Evolutionary conservation across 176 grass and related monocot genomes (phyloP).

Genomic region (Chloris gayana): DNA sequence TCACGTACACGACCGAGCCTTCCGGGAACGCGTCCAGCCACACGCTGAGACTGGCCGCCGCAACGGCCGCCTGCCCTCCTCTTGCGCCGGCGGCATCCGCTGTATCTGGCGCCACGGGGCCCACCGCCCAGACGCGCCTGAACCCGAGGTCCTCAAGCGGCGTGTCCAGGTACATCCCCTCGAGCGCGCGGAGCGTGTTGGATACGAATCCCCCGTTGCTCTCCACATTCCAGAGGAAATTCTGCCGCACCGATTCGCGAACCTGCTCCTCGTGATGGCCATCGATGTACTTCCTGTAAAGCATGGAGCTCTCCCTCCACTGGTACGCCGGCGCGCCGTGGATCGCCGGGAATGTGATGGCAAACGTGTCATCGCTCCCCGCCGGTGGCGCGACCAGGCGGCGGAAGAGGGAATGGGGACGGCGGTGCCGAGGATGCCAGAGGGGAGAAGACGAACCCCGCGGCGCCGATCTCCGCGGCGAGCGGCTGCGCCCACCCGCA

Average conservation of each 20-base stretch:
- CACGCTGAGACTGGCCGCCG: conserved; percentile 9
- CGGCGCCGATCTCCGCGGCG: conserved; percentile 46
- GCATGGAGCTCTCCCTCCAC: conserved; percentile 53
- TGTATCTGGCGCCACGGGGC: conserved; percentile 44
- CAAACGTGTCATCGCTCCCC: conserved; percentile 20
- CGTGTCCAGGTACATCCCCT: conserved; percentile 45
- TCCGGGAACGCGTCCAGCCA: conserved; percentile 62
- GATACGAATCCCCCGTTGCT: conserved; percentile 48
- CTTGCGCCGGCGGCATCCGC: neutral
- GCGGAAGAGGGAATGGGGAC: conserved; percentile 48
- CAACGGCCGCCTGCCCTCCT: neutral
- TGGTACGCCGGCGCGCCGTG: conserved; percentile 38
- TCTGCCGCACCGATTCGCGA: conserved; percentile 43
- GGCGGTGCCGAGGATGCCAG: conserved; percentile 45
- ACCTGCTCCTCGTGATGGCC: neutral
- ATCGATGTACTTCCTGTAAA: conserved; percentile 46
- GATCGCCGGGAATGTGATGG: conserved; percentile 39
- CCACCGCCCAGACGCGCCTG: conserved; percentile 53
- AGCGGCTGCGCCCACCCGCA: conserved; percentile 67
- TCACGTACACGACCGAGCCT: conserved; percentile 56
- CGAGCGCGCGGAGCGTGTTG: conserved; percentile 53
- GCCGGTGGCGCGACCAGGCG: conserved; percentile 17
- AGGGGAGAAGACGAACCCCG: conserved; percentile 59
- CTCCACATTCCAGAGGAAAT: conserved; percentile 56
- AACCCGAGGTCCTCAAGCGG: conserved; percentile 57